Evolutionary conservation across 768 basidiomycete species (phyloP).

Genomic region (Serpula lacrymans): DNA sequence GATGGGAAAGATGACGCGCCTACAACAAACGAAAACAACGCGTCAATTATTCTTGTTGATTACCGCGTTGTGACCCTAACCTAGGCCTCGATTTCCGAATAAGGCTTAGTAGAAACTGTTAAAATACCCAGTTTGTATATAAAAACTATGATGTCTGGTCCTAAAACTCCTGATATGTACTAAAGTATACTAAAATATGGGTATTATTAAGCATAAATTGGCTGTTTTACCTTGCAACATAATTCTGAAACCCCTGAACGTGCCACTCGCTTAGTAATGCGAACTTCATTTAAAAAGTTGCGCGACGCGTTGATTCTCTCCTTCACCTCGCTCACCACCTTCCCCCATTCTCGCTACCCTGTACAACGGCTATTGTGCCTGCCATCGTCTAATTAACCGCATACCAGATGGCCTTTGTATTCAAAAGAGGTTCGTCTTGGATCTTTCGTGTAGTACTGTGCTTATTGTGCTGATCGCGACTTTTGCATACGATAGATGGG

Average conservation of each 20-base stretch:
- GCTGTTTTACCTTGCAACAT: no score
- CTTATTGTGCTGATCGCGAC: slow-evolving; percentile 10
- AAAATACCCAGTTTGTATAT: no score
- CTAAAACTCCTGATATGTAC: not conserved
- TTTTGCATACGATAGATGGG: slow-evolving; percentile 40
- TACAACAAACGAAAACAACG: slow-evolving; percentile 15
- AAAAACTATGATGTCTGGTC: no score
- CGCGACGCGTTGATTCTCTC: slow-evolving; percentile 21
- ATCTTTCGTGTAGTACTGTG: not conserved
- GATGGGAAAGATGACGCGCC: not conserved
- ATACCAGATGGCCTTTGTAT: slow-evolving; percentile 48
- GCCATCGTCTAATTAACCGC: slow-evolving; percentile 1
- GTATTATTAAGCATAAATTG: not conserved
- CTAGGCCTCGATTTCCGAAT: not conserved
- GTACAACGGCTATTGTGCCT: slow-evolving; percentile 15
- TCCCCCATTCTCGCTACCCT: slow-evolving; percentile 16
- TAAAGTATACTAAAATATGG: not conserved
- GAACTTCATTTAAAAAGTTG: slow-evolving; percentile 26
- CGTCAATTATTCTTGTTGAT: slow-evolving; percentile 33
- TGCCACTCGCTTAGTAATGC: slow-evolving; percentile 10
- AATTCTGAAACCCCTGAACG: no score
- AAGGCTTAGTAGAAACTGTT: no score
- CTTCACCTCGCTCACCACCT: slow-evolving; percentile 10
- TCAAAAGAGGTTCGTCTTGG: slow-evolving; percentile 49
- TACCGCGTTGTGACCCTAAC: slow-evolving; percentile 24